Base-by-base conservation (phyloP, 2,329 filamentous ascomycete species). In the Clarireedia paspali region DNA sequence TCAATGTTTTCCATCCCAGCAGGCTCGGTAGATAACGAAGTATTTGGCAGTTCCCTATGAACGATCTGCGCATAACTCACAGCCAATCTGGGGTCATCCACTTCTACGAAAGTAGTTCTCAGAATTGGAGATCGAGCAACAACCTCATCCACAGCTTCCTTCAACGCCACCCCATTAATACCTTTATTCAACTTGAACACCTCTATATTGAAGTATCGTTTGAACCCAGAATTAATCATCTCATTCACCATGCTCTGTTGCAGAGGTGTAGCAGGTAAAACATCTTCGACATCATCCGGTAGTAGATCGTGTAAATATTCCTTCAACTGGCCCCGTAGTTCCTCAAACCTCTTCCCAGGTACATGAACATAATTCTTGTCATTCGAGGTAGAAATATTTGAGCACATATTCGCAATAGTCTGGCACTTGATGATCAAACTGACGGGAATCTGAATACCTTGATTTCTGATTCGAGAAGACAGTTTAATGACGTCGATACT, bases 401-500 rank as follows among this genome's bases (percentile, higher is more conserved):
- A 53, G 12, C 78, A 58, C 67, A 95, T 88, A 3, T 73, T 79
- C 0, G 76, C 68, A 38, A 96, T 84, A 0, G 81, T 89, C 51
- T 87, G 82, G 3, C 77, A 77, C 52, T 81, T 84, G 77, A 95
- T 87, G 23, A 96, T 84, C n/a, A 78, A 75, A 62, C 89, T 88
- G n/a, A 91, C 83, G 0, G 85, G 74, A 10, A 95, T 68, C 0
- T 73, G 67, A 20, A 94, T 72, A 0, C 78, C 79, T 4, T 72
- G 70, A 46, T 77, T 80, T 60, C 80, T 87, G 2, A 96, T 75
- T 53, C 83, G 79, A 0, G 89, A 84, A 0, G 88, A 87, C 0
- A 96, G 73, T 64, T 90, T 95, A 69, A 96, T 92, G 1, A 87
- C 81, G 70, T 96, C 91, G 57, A 96, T 95, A 65, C 91, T 96